Evolutionary conservation across 176 grass and related monocot genomes (phyloP).

Genomic region (Echinochloa phyllopogon): DNA sequence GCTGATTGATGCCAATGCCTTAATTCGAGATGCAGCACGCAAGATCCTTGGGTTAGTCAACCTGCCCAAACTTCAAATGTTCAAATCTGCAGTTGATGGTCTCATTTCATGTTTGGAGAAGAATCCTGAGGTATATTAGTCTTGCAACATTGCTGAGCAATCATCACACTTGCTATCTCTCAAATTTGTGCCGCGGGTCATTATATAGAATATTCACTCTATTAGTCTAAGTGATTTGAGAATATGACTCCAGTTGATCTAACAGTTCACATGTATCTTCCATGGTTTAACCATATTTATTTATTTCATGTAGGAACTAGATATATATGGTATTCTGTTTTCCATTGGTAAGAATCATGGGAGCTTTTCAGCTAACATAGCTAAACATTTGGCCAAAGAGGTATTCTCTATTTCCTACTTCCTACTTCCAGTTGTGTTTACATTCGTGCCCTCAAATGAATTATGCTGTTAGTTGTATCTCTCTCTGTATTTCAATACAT

Average conservation of each 20-base stretch:
- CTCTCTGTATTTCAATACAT: neutral
- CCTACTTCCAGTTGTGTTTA: slow-evolving; percentile 17
- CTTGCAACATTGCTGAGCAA: neutral
- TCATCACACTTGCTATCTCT: slow-evolving; percentile 5
- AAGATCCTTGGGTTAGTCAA: slow-evolving; percentile 71
- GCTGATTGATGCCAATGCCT: slow-evolving; percentile 65
- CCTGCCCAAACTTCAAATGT: slow-evolving; percentile 76
- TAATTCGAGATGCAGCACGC: slow-evolving; percentile 56
- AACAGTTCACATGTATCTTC: slow-evolving; percentile 39
- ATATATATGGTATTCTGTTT: slow-evolving; percentile 73
- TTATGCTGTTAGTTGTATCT: neutral
- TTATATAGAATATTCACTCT: slow-evolving; percentile 24
- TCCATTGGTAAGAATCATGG: slow-evolving; percentile 79
- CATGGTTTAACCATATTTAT: slow-evolving; percentile 45
- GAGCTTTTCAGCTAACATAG: slow-evolving; percentile 71
- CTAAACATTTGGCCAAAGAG: slow-evolving; percentile 84
- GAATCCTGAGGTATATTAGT: slow-evolving; percentile 75
- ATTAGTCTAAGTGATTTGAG: neutral
- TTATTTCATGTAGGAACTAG: slow-evolving; percentile 71
- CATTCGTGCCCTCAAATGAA: slow-evolving; percentile 18
- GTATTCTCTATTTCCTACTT: slow-evolving; percentile 40
- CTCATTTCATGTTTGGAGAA: slow-evolving; percentile 77
- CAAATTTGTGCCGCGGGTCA: neutral
- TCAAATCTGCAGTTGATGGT: slow-evolving; percentile 71
- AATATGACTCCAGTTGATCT: slow-evolving; percentile 11